Conservation (phyloP, 306 rosid genomes). For the Inga laurina region DNA sequence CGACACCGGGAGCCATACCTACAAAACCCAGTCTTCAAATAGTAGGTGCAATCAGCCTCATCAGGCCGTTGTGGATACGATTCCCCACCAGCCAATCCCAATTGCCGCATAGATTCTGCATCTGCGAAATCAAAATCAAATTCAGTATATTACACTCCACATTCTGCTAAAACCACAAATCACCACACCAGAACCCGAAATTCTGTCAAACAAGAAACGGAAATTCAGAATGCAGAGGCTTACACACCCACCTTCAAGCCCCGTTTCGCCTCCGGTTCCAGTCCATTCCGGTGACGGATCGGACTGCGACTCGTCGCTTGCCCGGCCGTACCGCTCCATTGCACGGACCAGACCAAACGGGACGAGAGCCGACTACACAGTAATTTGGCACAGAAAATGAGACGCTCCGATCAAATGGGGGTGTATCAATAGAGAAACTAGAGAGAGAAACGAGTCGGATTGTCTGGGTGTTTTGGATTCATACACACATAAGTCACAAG, state of each 20-base stretch:
- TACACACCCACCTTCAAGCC: conserved; percentile 62
- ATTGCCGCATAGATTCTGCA: conserved; percentile 81
- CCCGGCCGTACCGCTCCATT: conserved; percentile 87
- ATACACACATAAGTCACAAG: not conserved
- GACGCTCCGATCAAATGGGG: conserved; percentile 69
- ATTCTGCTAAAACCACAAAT: conserved; percentile 47
- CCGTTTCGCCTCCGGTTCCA: conserved; percentile 43
- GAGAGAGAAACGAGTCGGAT: conserved; percentile 37
- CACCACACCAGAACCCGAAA: conserved; percentile 30
- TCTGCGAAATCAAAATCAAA: conserved; percentile 51
- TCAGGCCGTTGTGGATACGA: conserved; percentile 84
- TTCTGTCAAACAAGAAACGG: not conserved
- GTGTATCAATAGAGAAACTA: not conserved
- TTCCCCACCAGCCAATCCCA: conserved; percentile 66
- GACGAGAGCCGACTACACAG: conserved; percentile 35
- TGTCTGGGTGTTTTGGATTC: conserved; percentile 34
- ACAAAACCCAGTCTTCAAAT: conserved; percentile 88
- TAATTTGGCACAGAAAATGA: conserved; percentile 35
- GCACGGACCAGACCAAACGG: conserved; percentile 46
- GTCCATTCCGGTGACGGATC: conserved; percentile 91
- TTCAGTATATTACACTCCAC: conserved; percentile 37
- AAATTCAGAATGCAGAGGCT: conserved; percentile 34
- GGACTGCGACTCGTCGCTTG: conserved; percentile 67
- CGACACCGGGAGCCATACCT: conserved; percentile 94
- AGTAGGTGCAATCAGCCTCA: conserved; percentile 79